Conservation (phyloP, 1,284 basidiomycete genomes). For the Sporisorium iseilematis-ciliati region DNA sequence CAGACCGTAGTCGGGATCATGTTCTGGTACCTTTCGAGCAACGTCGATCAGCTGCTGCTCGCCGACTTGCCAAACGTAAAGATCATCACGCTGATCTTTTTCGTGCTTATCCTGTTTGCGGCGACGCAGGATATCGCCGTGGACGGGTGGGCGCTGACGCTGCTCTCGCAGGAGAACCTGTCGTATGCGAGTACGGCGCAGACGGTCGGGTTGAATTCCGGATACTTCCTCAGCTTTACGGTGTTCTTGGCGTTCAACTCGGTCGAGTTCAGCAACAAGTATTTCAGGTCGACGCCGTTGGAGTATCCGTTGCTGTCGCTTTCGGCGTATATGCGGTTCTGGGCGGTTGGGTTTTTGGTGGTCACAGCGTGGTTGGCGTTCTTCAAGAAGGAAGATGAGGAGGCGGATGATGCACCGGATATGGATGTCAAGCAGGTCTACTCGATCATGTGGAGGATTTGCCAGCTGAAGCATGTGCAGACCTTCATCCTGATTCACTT, state of each 20-base stretch:
- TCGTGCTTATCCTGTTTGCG: conserved; percentile 87
- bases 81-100: conserved; percentile 87
- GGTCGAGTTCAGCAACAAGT: conserved; percentile 87
- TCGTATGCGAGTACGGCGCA: conserved; percentile 98
- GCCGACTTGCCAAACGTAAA: conserved; percentile 82
- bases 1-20: conserved; percentile 88
- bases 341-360: conserved; percentile 81
- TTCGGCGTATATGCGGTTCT: conserved; percentile 86
- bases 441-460: conserved; percentile 92
- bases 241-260: conserved; percentile 98
- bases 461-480: conserved; percentile 91
- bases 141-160: conserved; percentile 97
- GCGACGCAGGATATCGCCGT: conserved; percentile 99
- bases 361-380: conserved; percentile 90
- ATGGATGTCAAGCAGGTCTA: conserved; percentile 93
- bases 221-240: conserved; percentile 95
- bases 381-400: conserved; percentile 85
- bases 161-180: conserved; percentile 93
- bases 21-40: conserved; percentile 87
- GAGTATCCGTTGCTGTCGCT: conserved; percentile 86
- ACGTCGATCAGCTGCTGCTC: conserved; percentile 83
- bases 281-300: conserved; percentile 74
- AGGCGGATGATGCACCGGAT: conserved; percentile 73
- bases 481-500: conserved; percentile 87
- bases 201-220: conserved; percentile 95